Conservation (phyloP, 129 eudicot genomes). For the Ambrosia trifida region DNA sequence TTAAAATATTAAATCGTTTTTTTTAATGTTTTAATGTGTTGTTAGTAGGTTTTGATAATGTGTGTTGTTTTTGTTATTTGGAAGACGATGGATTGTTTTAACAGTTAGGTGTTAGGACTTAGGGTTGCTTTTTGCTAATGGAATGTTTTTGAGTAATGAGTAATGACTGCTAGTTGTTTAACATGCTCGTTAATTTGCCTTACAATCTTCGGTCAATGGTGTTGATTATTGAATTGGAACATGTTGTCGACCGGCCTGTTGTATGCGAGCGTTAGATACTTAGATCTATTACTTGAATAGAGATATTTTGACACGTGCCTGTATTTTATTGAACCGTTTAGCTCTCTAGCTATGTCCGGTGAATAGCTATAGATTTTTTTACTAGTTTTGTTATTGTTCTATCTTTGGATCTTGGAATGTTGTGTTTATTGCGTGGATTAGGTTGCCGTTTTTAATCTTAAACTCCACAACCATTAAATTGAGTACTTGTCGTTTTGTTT, state of each 20-base stretch:
- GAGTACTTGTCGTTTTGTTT: slow-evolving; percentile 3
- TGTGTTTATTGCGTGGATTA: slow-evolving; percentile 6
- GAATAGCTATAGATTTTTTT: not conserved
- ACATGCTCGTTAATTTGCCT: not conserved
- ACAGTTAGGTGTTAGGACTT: not conserved
- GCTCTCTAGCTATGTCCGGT: not conserved
- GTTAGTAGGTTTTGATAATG: not conserved
- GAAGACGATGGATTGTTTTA: not conserved
- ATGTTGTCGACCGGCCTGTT: slow-evolving; percentile 7
- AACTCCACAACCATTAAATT: not conserved
- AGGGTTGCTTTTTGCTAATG: too few species aligned
- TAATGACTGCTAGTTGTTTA: slow-evolving; percentile 10
- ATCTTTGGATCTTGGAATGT: not conserved
- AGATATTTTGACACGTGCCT: not conserved
- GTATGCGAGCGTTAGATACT: not conserved
- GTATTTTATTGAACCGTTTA: not conserved
- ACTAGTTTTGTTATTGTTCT: not conserved
- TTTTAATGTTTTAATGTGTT: slow-evolving; percentile 2
- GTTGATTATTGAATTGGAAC: not conserved
- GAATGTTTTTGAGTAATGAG: slow-evolving; percentile 21
- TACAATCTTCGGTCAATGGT: not conserved
- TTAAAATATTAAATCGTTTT: not conserved
- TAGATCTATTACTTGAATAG: not conserved
- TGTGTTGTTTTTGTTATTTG: slow-evolving; percentile 12
- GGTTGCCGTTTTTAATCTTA: not conserved